Percentiles rank a stretch among this genome's conserved stretches.
These are phyloP conservation scores for Aspergillus sp. DNA, from an alignment of 2,329 filamentous ascomycete genomes.

Conservation along the genomic window DNA sequence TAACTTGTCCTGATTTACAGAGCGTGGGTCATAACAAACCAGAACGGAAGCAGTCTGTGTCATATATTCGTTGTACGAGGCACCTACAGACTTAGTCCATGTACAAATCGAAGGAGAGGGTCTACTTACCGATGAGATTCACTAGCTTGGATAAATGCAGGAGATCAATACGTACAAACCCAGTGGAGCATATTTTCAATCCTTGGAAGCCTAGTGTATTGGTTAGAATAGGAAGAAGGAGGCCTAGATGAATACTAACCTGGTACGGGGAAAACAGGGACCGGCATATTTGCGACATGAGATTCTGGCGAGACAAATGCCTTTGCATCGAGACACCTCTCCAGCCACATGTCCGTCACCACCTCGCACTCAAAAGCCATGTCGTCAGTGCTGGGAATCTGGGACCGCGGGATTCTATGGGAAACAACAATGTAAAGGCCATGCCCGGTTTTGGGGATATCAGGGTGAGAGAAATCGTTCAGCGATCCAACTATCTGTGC, in stretches of 20 bases:
- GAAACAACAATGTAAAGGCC: conserved; percentile 36
- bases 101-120: background rate
- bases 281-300: conserved; percentile 70
- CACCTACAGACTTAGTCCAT: conserved; percentile 46
- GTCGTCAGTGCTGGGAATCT: conserved; percentile 34
- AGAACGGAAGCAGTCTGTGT: conserved; percentile 66
- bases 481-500: conserved; percentile 31
- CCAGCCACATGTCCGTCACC: conserved; percentile 90
- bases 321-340: conserved; percentile 76
- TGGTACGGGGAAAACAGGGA: conserved; percentile 61
- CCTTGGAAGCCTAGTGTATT: conserved; percentile 51
- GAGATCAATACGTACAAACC: conserved; percentile 76
- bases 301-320: conserved; percentile 60
- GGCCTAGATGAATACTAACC: conserved; percentile 26
- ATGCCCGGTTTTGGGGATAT: conserved; percentile 27
- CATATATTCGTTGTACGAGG: conserved; percentile 71
- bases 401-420: conserved; percentile 26
- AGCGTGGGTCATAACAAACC: conserved; percentile 55
- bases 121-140: conserved; percentile 55
- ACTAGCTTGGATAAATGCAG: conserved; percentile 75
- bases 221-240: conserved; percentile 10
- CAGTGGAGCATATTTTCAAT: conserved; percentile 72
- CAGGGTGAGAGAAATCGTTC: conserved; percentile 27
- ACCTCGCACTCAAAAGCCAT: conserved; percentile 39
- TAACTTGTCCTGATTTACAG: conserved; percentile 63